Conservation (phyloP, 106 monocot genomes). For the Chionographis japonica region DNA sequence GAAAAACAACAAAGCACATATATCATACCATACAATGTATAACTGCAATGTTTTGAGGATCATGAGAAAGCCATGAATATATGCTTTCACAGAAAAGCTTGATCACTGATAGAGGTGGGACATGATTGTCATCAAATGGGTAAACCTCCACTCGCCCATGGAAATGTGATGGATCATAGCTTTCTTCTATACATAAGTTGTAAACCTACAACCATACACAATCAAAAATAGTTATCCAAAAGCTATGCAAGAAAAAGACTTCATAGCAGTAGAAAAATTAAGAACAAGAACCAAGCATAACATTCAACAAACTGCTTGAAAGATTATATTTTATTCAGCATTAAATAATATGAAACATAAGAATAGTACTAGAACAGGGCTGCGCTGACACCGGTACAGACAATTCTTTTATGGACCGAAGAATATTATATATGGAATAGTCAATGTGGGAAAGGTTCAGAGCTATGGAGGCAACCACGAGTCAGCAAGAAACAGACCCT, state of each 20-base stretch:
- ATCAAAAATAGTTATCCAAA: no score
- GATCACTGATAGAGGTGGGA: slow-evolving; percentile 41
- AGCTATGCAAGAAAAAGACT: not conserved
- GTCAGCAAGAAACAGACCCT: no score
- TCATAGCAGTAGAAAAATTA: not conserved
- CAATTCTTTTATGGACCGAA: no score
- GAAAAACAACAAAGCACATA: not conserved
- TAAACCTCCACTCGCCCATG: slow-evolving; percentile 49
- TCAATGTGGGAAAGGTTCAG: no score
- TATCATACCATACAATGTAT: slow-evolving; percentile 54
- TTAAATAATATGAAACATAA: no score
- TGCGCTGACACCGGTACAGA: no score
- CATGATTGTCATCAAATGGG: slow-evolving; percentile 65
- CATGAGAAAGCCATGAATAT: slow-evolving; percentile 40
- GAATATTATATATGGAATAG: no score
- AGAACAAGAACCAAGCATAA: no score
- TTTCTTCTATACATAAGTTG: slow-evolving; percentile 47
- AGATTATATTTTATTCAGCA: no score
- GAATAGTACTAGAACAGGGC: no score
- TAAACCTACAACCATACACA: slow-evolving; percentile 31
- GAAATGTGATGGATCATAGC: slow-evolving; percentile 50
- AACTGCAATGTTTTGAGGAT: slow-evolving; percentile 50
- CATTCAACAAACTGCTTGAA: no score
- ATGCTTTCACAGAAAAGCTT: slow-evolving; percentile 53
- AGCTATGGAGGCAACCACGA: no score